phyloP scores from a whole-genome alignment of 2,329 filamentous ascomycete genomes.

The Didymellaceae sp. region DNA sequence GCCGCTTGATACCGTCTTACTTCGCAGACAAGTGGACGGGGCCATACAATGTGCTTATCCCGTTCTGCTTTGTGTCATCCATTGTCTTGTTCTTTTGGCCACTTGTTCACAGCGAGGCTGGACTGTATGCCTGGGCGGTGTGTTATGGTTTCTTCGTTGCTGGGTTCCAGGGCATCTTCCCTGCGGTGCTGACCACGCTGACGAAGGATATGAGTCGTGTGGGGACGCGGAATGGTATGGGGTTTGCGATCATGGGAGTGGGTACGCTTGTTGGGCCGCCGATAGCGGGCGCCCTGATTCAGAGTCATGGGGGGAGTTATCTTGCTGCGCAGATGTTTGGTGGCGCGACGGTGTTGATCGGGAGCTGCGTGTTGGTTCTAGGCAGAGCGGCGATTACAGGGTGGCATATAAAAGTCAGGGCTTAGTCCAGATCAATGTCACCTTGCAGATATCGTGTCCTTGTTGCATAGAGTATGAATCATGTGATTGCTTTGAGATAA shows the following conservation, averaged over 20 bases:
- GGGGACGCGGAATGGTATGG: conserved; percentile 57
- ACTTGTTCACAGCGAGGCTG: conserved; percentile 51
- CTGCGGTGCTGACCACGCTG: conserved; percentile 51
- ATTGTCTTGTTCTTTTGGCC: conserved; percentile 64
- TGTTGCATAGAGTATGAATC: no score
- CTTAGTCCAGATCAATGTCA: no score
- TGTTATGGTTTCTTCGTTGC: conserved; percentile 55
- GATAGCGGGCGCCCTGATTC: conserved; percentile 56
- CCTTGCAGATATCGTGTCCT: no score
- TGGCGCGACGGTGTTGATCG: conserved; percentile 39
- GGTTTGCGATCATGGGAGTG: conserved; percentile 54
- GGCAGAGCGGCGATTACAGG: conserved; percentile 43
- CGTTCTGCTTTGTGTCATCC: conserved; percentile 55
- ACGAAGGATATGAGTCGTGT: conserved; percentile 56
- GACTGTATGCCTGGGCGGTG: conserved; percentile 54
- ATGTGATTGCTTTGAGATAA: no score
- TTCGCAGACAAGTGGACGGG: conserved; percentile 62
- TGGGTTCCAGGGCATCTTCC: conserved; percentile 56
- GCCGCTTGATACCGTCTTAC: conserved; percentile 61
- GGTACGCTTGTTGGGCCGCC: conserved; percentile 55
- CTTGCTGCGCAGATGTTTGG: conserved; percentile 54
- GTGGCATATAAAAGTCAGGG: conserved; percentile 32
- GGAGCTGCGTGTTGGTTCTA: conserved; percentile 36
- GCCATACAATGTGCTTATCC: conserved; percentile 63
- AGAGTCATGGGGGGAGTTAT: conserved; percentile 50